Evolutionary conservation across 164 flowering plant species (phyloP).

Genomic region (Protea cynaroides): DNA sequence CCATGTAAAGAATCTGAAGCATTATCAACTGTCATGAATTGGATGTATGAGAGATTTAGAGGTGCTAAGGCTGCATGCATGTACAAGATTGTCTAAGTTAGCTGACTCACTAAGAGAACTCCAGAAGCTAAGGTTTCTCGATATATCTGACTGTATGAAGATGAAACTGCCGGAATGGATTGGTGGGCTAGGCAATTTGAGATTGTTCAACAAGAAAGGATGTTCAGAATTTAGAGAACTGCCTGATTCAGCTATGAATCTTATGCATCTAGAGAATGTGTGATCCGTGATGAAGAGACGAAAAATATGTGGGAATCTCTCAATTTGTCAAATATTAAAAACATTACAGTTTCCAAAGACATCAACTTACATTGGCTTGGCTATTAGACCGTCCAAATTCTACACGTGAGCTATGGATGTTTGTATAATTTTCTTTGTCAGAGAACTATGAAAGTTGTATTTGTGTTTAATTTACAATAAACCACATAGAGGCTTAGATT

Average conservation of each 20-base stretch:
- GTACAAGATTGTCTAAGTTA: conserved; percentile 19
- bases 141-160: conserved; percentile 27
- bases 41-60: conserved; percentile 22
- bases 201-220: conserved; percentile 19
- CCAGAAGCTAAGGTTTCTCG: conserved; percentile 20
- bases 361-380: too few relatives aligned
- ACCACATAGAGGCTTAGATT: too few relatives aligned
- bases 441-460: too few relatives aligned
- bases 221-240: conserved; percentile 16
- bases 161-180: conserved; percentile 24
- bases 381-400: too few relatives aligned
- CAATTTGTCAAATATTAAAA: too few relatives aligned
- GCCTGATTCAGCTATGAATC: conserved; percentile 17
- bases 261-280: conserved; percentile 13
- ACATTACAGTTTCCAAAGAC: too few relatives aligned
- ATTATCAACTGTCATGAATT: conserved; percentile 25
- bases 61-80: conserved; percentile 28
- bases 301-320: conserved; percentile 14
- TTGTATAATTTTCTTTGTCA: too few relatives aligned
- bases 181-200: conserved; percentile 18
- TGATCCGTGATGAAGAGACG: conserved; percentile 29
- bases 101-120: conserved; percentile 28
- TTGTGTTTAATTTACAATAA: too few relatives aligned
- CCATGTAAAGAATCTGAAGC: too few relatives aligned
- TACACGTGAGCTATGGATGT: too few relatives aligned